Base-by-base conservation (phyloP, 257 asterid genomes). In the Cordia subcordata region DNA sequence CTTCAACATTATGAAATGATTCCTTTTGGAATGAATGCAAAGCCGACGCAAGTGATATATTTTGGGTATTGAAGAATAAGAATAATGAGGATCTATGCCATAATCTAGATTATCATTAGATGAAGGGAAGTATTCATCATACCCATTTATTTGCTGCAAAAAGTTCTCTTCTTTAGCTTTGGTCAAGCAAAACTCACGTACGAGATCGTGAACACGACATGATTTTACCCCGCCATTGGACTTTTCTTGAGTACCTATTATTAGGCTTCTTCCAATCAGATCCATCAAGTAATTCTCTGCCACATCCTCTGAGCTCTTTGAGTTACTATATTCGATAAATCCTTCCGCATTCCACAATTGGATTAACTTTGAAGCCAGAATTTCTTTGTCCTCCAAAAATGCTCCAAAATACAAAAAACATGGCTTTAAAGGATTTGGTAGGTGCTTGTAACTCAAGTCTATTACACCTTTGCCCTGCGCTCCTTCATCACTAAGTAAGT, bases 241-340 rank as follows among this genome's bases (percentile, higher is more conserved):
- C 13, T 22, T 11, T 57, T 12, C 16, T 40, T 35, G 12, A 21
- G 61, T 8, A 39, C 12, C 13, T 17, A 35, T 37, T 13, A 37
- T 27, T 3, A 57, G 32, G 11, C 61, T 57, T 21, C 61, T 57
- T 8, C 17, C 46, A 16, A 57, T 38, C 39, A 57, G 13, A 35
- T 57, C 61, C 61, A 35, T 57, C 61, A 57, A 37, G 49, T 39
- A 57, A 17, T 33, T 49, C 61, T 57, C 61, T 15, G 61, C 61
- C 0, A 57, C 22, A 35, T 57, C 49, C 23, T 57, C 27, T 13
- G 37, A 37, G 18, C 61, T 57, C 27, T 35, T 10, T 18, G 8
- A 5, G 18, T 33, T 27, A 11, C 0, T 19, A 15, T 57, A 8
- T 39, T 35, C 4, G 35, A 57, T 39, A 18, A 57, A 57, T 37